Evolutionary conservation across 1,139 yeast genomes (phyloP), one percentile per base, ranked within the genome.

Genomic region (Yamadazyma atmosphaerica): DNA sequence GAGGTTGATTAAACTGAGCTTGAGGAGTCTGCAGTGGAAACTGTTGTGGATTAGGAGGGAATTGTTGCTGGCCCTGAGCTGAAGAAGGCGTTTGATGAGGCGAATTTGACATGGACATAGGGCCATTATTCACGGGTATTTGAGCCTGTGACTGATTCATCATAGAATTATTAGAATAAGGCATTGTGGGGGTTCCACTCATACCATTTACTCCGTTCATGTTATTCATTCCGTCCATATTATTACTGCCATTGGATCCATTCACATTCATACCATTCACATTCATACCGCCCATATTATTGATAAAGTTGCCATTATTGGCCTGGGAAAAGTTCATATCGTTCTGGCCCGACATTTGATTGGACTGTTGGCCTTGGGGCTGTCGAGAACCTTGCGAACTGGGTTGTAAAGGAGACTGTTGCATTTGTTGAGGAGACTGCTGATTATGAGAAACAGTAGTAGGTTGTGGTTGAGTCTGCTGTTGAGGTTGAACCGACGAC

Each of bases 1-100:
- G 48, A 22, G 36, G 50, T n/a, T 38, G 48, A 27, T 37, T 46
- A 7, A 40, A 21, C 34, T 44, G 47, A 23, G 31, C 42, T 15
- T 30, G 45, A 13, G 36, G 37, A 33, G 44, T 44, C 34, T 41
- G 57, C 37, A 42, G 54, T 34, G 45, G 45, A 16, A 14, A 26
- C 10, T 12, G 14, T 13, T 26, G 29, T 4, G 29, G 29, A 4
- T 26, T 15, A 3, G 16, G 16, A 19, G 22, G 9, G 9, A 19
- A 19, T 19, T 6, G 22, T 19, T 6, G 22, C 9, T 19, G 22
- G 9, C 8, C 22, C 22, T 6, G 6, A 5, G 31, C 31, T 16
- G 31, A 28, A 5, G 26, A 23, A 10, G 26, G 26, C 12, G 12
- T 28, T 9, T 28, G 19, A 10, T 28, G 31, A 14, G 31, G 31